These are phyloP conservation scores for Pyrenophora graminea DNA, from an alignment of 2,329 filamentous ascomycete species.

Conservation along the genomic window DNA sequence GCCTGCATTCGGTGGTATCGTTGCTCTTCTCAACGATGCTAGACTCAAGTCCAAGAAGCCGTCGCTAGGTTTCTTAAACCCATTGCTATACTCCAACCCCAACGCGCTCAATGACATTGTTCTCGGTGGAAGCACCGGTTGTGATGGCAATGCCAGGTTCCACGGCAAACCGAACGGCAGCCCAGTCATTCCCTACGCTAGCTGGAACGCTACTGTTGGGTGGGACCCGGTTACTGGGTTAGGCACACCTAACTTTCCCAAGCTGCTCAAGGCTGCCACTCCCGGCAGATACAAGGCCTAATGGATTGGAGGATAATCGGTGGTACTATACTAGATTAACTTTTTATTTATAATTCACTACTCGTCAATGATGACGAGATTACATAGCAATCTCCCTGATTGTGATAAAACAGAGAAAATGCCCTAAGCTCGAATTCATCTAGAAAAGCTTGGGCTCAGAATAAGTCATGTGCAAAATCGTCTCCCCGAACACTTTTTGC, in stretches of 20 bases:
- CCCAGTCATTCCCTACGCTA: slow-evolving; percentile 36
- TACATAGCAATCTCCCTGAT: too few relatives aligned
- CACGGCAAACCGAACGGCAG: slow-evolving; percentile 34
- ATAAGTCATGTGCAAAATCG: too few relatives aligned
- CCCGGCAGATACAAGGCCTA: slow-evolving; percentile 30
- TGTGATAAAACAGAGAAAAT: too few relatives aligned
- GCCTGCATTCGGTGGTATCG: slow-evolving; percentile 61
- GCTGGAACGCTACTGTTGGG: slow-evolving; percentile 38
- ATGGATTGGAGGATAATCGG: neutral
- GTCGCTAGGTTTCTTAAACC: slow-evolving; percentile 63
- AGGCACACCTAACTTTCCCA: slow-evolving; percentile 37
- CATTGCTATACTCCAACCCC: slow-evolving; percentile 57
- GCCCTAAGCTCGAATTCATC: too few relatives aligned
- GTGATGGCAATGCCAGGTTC: slow-evolving; percentile 38
- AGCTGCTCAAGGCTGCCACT: slow-evolving; percentile 35
- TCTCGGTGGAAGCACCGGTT: slow-evolving; percentile 44
- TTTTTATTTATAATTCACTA: too few relatives aligned
- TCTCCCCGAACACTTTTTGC: too few relatives aligned
- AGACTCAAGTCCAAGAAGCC: slow-evolving; percentile 56
- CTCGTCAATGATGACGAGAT: too few relatives aligned
- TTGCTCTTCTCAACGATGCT: slow-evolving; percentile 66
- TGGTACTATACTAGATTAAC: too few relatives aligned
- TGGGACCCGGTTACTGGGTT: slow-evolving; percentile 44
- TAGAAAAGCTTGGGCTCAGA: too few relatives aligned
- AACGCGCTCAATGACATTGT: slow-evolving; percentile 55